Conservation (phyloP, 345 rosid genomes). For the Citrus reticulata region DNA sequence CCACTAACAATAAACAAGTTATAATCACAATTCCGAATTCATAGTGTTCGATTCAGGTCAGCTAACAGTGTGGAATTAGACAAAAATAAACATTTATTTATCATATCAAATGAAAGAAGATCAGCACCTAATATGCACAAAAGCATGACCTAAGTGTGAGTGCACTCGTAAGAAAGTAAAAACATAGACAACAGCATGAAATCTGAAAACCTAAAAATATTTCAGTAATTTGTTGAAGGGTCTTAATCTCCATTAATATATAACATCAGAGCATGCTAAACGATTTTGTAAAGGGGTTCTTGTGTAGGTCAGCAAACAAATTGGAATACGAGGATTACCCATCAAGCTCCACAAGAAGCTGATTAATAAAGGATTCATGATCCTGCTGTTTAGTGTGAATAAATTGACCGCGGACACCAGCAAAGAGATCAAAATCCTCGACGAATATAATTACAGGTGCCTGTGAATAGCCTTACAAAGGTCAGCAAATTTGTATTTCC, state of each 20-base stretch:
- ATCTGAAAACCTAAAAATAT: background rate
- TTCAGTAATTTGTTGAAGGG: background rate
- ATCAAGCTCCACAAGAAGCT: conserved; percentile 97
- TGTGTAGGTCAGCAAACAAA: background rate
- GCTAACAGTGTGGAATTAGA: background rate
- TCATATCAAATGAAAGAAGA: background rate
- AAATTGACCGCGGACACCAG: conserved; percentile 94
- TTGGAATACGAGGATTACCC: conserved; percentile 52
- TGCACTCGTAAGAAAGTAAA: background rate
- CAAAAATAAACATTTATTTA: background rate
- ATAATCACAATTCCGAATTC: background rate
- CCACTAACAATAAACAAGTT: background rate
- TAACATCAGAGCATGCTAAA: conserved; percentile 9
- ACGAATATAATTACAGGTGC: conserved; percentile 96
- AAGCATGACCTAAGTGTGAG: background rate
- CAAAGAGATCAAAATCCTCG: conserved; percentile 96
- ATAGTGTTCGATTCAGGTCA: background rate
- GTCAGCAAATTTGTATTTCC: conserved; percentile 9
- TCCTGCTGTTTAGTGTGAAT: conserved; percentile 90
- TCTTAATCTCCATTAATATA: background rate
- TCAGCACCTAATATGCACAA: background rate
- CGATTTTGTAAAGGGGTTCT: background rate
- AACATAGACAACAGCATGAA: background rate
- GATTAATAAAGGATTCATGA: conserved; percentile 95
- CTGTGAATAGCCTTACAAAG: conserved; percentile 35